These are phyloP conservation scores for Ligustrum vulgare DNA, from an alignment of 257 asterid species.

Conservation along the genomic window DNA sequence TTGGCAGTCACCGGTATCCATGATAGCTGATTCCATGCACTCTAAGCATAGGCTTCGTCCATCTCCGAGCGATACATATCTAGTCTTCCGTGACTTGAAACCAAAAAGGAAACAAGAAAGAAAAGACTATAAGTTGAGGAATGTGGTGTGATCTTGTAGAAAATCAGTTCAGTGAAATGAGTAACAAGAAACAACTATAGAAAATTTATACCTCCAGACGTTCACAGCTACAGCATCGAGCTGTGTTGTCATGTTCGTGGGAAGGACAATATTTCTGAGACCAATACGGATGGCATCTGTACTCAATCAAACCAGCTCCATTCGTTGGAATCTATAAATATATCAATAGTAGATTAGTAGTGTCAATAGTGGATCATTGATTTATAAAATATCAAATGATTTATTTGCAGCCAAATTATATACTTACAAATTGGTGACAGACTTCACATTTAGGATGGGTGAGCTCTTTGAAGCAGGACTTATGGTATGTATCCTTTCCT, in stretches of 20 bases:
- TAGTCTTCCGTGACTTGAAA: constrained; percentile 64
- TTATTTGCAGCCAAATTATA: not conserved
- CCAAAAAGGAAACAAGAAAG: not conserved
- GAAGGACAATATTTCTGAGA: constrained; percentile 88
- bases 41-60: constrained; percentile 93
- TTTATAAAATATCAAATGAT: not conserved
- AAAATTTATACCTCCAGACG: constrained; percentile 74
- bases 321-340: constrained; percentile 79
- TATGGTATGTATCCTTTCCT: constrained; percentile 77
- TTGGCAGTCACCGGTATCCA: constrained; percentile 97
- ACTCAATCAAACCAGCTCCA: constrained; percentile 83
- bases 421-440: constrained; percentile 82
- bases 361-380: not conserved
- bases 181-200: constrained; percentile 1
- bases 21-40: constrained; percentile 95
- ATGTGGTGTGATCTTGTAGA: not conserved
- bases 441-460: constrained; percentile 97
- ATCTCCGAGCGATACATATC: constrained; percentile 77
- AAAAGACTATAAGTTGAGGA: not conserved
- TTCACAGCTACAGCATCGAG: constrained; percentile 95
- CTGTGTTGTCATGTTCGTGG: constrained; percentile 79
- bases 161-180: not conserved
- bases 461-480: constrained; percentile 92
- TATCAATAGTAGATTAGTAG: not conserved
- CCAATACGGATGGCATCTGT: constrained; percentile 98